A percentile compares a stretch with the other conserved stretches of the same genome.
Evolutionary conservation across 371 early-diverging fungal genomes (phyloP).

Genomic region (Actinomucor elegans): DNA sequence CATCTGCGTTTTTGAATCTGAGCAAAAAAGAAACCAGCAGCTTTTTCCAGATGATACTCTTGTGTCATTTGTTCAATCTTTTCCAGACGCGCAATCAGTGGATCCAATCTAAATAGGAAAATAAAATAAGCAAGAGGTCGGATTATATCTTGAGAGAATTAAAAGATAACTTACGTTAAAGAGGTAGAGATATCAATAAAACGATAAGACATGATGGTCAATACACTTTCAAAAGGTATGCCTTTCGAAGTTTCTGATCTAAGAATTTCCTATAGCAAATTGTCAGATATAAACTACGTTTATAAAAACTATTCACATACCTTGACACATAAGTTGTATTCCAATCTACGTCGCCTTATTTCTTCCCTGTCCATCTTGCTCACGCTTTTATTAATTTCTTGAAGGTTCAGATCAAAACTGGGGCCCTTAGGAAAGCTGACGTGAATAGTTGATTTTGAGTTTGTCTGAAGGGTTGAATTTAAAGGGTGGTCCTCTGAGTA

Average conservation of each 20-base stretch:
- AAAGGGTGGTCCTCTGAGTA: slow-evolving; percentile 7
- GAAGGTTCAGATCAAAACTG: slow-evolving; percentile 15
- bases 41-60: slow-evolving; percentile 46
- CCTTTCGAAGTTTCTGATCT: slow-evolving; percentile 44
- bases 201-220: slow-evolving; percentile 53
- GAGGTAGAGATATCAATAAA: slow-evolving; percentile 53
- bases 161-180: slow-evolving; percentile 38
- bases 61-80: slow-evolving; percentile 40
- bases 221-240: slow-evolving; percentile 54
- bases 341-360: slow-evolving; percentile 36
- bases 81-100: slow-evolving; percentile 41
- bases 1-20: slow-evolving; percentile 41
- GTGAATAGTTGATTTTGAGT: background rate
- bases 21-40: slow-evolving; percentile 44
- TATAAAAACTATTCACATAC: slow-evolving; percentile 14
- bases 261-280: slow-evolving; percentile 35
- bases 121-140: background rate
- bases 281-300: too few species aligned
- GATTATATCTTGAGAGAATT: background rate
- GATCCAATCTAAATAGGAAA: slow-evolving; percentile 28
- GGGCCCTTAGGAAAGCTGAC: background rate
- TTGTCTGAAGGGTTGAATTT: background rate
- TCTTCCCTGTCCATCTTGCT: slow-evolving; percentile 22
- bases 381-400: slow-evolving; percentile 26
- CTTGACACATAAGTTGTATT: slow-evolving; percentile 51